Conservation (phyloP, 257 asterid species). For the Lycium barbarum region DNA sequence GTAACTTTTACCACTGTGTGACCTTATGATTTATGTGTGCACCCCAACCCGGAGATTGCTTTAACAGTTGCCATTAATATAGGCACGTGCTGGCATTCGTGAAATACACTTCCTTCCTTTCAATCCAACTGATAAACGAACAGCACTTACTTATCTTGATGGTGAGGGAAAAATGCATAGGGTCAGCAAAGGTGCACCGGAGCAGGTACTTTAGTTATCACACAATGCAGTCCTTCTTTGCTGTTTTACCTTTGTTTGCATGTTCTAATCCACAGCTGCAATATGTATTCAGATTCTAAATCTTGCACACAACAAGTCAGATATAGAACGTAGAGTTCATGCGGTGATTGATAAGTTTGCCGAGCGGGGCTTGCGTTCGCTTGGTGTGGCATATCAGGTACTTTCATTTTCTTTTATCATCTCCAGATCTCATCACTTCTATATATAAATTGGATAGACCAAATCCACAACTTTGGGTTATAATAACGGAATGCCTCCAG, state of each 20-base stretch:
- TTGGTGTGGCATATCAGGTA: constrained; percentile 95
- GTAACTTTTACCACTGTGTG: constrained; percentile 43
- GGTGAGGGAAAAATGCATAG: constrained; percentile 58
- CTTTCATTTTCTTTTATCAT: neutral
- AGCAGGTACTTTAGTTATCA: constrained; percentile 50
- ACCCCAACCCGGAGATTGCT: neutral
- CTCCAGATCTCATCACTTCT: constrained; percentile 25
- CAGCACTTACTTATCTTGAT: constrained; percentile 64
- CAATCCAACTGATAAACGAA: constrained; percentile 79
- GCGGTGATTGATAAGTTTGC: constrained; percentile 89
- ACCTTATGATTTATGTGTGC: constrained; percentile 5
- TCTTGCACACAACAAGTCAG: constrained; percentile 80
- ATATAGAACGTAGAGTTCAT: constrained; percentile 82
- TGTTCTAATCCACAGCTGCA: constrained; percentile 32
- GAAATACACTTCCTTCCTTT: constrained; percentile 97
- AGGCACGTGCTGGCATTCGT: constrained; percentile 97
- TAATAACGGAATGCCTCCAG: constrained; percentile 3
- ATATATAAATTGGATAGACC: neutral
- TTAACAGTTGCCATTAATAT: constrained; percentile 4
- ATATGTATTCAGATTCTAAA: constrained; percentile 64
- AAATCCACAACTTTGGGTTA: constrained; percentile 18
- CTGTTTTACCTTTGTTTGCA: neutral
- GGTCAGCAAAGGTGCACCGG: constrained; percentile 76
- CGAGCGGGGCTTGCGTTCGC: constrained; percentile 88
- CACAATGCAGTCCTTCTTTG: neutral